A percentile compares a stretch with the other conserved stretches of the same genome.
phyloP scores from a whole-genome alignment of 805 yeast species.

The Saitoella complicata region DNA sequence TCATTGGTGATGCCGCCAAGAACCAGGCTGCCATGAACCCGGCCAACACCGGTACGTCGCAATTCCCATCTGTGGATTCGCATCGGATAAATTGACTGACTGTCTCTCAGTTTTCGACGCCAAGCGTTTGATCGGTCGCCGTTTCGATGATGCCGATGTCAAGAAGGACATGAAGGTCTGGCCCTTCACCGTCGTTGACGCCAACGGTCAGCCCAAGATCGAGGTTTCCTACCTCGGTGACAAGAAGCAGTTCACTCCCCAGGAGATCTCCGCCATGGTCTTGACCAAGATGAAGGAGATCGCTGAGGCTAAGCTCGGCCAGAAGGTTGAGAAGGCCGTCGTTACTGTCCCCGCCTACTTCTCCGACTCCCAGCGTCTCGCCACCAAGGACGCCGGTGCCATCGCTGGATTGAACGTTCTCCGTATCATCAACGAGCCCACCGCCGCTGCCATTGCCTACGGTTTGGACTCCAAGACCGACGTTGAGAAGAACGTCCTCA shows the following conservation, averaged over 20 bases:
- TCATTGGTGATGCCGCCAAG: constrained; percentile 94
- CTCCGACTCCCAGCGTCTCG: constrained; percentile 81
- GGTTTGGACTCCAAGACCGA: constrained; percentile 81
- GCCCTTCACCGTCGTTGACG: constrained; percentile 68
- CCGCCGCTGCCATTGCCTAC: constrained; percentile 95
- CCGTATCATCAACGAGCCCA: constrained; percentile 79
- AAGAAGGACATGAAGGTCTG: constrained; percentile 84
- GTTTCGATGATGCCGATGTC: constrained; percentile 66
- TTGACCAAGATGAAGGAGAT: constrained; percentile 73
- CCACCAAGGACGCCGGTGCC: constrained; percentile 79
- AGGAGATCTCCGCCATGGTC: constrained; percentile 89
- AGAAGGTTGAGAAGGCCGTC: constrained; percentile 68
- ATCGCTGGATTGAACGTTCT: constrained; percentile 73
- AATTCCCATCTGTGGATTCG: too few species aligned
- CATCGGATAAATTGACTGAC: too few species aligned
- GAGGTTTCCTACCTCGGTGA: constrained; percentile 74
- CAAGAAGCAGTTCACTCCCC: constrained; percentile 76
- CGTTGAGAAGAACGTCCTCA: constrained; percentile 74
- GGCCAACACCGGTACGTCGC: constrained; percentile 25
- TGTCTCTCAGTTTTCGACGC: constrained; percentile 33
- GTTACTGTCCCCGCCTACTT: constrained; percentile 79
- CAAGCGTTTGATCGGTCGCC: constrained; percentile 88
- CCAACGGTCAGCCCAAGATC: constrained; percentile 56
- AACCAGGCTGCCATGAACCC: constrained; percentile 95
- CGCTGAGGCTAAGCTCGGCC: constrained; percentile 71